Evolutionary conservation across 768 basidiomycete species (phyloP), one percentile per base, ranked within the genome.

Genomic region (Candolleomyces aberdarensis): DNA sequence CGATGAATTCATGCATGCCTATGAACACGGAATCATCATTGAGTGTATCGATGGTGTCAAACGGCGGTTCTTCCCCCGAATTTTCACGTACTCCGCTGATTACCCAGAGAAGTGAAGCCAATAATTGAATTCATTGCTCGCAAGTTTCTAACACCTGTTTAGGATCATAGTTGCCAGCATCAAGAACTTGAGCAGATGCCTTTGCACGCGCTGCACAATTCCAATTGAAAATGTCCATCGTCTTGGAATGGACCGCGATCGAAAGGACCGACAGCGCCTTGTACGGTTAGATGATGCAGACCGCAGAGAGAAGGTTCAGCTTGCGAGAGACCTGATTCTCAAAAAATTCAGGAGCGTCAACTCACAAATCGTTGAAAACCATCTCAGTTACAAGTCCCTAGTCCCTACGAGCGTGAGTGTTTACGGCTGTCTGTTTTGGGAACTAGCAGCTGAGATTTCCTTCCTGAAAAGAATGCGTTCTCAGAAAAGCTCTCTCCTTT

Each of bases 151-250:
- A n/a, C n/a, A 4, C 40, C n/a, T 58, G 4, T 53, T n/a, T 59
- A 72, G 74, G 49, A 64, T 69, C 54, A 58, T 72, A 6, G 56
- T 75, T 19, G 70, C 72, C 22, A 68, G 66, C 3, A 69, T 81
- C 15, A 64, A 71, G 17, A 68, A 74, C 54, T 69, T 71, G 15
- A 80, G 76, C 0, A 17, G 59, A 2, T 80, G 72, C 51, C 74
- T 73, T 8, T 78, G 76, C 57, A 74, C 75, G 9, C 65, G 71
- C 7, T 77, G 76, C 58, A 63, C 73, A 31, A 62, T 74, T 1
- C 50, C 60, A 11, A 71, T 70, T 55, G 39, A 56, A 1, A n/a
- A 72, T 1, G 64, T 80, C 15, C 51, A 65, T 19, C 44, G 60
- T 1, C 43, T 80, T 43, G 79, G 78, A 0, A 50, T 0, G 46